phyloP scores from a whole-genome alignment of 2,329 filamentous ascomycete species.

The Drechslerella dactyloides region DNA sequence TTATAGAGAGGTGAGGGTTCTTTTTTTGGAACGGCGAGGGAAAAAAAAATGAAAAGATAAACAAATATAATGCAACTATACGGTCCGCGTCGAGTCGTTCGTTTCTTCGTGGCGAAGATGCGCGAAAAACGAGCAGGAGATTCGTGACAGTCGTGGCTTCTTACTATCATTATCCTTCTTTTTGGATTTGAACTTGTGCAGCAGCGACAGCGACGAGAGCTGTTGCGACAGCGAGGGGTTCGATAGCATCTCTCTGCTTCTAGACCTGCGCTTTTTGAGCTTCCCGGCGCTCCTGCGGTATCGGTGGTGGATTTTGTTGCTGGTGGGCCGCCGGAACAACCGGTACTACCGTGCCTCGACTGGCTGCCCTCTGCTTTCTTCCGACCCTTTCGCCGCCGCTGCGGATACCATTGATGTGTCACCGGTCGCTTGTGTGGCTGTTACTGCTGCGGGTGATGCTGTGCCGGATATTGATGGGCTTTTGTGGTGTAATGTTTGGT shows the following conservation, averaged over 20 bases:
- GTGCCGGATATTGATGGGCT: constrained; percentile 48
- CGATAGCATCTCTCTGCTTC: background rate
- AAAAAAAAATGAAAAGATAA: background rate
- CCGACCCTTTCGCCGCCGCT: constrained; percentile 4
- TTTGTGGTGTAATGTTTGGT: constrained; percentile 49
- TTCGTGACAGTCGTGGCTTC: constrained; percentile 13
- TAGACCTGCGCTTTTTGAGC: constrained; percentile 3
- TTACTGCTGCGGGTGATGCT: constrained; percentile 27
- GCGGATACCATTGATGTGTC: constrained; percentile 32
- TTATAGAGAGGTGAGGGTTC: background rate
- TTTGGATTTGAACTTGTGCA: background rate
- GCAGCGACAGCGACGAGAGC: background rate
- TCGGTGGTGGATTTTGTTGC: background rate
- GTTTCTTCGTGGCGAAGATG: background rate
- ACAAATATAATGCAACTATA: constrained; percentile 6
- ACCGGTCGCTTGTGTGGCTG: background rate
- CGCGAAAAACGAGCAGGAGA: constrained; percentile 5
- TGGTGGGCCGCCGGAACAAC: constrained; percentile 2
- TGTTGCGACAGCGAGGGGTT: background rate
- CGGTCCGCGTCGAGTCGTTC: constrained; percentile 1
- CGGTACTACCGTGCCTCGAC: constrained; percentile 45
- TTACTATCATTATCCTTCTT: constrained; percentile 13
- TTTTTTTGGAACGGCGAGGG: background rate
- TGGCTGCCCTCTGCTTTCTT: constrained; percentile 39
- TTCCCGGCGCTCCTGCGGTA: background rate